Base-by-base conservation (phyloP, 169 alveolate genomes). In the Eimeria acervulina region DNA sequence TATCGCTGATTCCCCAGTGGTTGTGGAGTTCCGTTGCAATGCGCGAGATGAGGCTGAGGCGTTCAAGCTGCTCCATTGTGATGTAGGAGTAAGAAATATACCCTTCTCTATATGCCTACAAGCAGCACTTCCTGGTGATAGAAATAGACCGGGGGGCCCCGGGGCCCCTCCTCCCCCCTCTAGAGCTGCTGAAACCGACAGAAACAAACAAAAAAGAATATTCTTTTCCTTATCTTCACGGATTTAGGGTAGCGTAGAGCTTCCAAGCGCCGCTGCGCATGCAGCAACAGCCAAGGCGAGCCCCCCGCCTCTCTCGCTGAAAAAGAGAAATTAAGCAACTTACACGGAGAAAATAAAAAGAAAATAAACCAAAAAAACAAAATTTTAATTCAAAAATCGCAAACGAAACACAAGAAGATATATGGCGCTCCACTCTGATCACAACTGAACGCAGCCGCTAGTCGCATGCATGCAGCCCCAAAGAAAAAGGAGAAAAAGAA, bases 1-100 rank as follows among this genome's bases (percentile, higher is more conserved):
- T 55, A 85, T 96, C 97, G 70, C 72, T 51, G 26, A 96, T 55
- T 1, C 96, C 96, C 97, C 96, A 96, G 94, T 96, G 97, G 51
- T 96, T 96, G 81, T 83, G 85, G 47, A 96, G 93, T 74, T 96
- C 97, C 8, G 96, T 93, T 28, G 95, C 83, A 38, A 96, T 89
- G n/a, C 96, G 95, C 13, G 95, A 92, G 66, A 96, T 55, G 10
- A 81, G 85, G 76, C 91, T 85, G 44, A 96, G 89, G 2, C 96
- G 83, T 76, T 96, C 97, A 3, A 96, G 93, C 95, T 26, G 87
- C 36, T 96, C 97, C 96, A 96, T 92, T 19, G 36, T 80, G 68
- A 17, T 47, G 19, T 5, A 47, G 55, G 5, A 15, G 21, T 59
- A 10, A 12, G 21, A 10, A 51, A 51, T 12, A 10, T 12, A 51